Percentiles rank a stretch among this genome's conserved stretches.
Conservation (phyloP, 139 green algal genomes). For the Auxenochlorella protothecoides region DNA sequence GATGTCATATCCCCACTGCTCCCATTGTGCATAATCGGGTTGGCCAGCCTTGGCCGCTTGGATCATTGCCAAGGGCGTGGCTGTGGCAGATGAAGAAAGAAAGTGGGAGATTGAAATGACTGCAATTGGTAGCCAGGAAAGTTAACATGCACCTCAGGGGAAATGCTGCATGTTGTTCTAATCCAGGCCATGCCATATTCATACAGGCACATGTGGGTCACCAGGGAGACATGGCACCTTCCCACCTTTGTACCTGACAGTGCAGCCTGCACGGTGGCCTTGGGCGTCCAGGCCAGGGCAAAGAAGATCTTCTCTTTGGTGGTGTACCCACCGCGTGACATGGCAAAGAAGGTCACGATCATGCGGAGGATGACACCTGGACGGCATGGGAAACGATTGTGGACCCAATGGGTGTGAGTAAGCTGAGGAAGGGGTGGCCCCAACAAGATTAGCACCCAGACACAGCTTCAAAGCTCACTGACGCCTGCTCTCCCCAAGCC, state of each 20-base stretch:
- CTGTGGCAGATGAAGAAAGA: not conserved
- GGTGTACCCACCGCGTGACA: slow-evolving; percentile 38
- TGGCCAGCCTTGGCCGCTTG: slow-evolving; percentile 9
- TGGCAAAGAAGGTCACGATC: slow-evolving; percentile 34
- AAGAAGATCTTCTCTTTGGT: slow-evolving; percentile 61
- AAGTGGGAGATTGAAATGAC: not conserved
- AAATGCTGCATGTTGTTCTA: not conserved
- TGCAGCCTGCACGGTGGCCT: slow-evolving; percentile 77
- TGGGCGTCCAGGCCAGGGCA: slow-evolving; percentile 68
- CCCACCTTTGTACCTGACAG: slow-evolving; percentile 23
- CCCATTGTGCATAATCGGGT: slow-evolving; percentile 15
- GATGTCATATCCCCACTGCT: slow-evolving; percentile 39
- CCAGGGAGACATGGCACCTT: not conserved
- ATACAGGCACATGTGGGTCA: not conserved
- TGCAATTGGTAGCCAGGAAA: not conserved
- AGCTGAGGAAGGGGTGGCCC: not conserved
- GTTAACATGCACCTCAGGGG: not conserved
- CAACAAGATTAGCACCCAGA: not conserved
- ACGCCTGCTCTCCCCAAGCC: no score
- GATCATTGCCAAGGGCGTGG: slow-evolving; percentile 30
- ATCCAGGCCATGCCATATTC: no score
- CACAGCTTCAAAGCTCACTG: no score
- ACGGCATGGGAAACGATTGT: not conserved
- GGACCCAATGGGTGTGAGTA: no score
- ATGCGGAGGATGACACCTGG: slow-evolving; percentile 47